Evolutionary conservation across 371 early-diverging fungal genomes (phyloP).

Genomic region (Globomyces sp.): DNA sequence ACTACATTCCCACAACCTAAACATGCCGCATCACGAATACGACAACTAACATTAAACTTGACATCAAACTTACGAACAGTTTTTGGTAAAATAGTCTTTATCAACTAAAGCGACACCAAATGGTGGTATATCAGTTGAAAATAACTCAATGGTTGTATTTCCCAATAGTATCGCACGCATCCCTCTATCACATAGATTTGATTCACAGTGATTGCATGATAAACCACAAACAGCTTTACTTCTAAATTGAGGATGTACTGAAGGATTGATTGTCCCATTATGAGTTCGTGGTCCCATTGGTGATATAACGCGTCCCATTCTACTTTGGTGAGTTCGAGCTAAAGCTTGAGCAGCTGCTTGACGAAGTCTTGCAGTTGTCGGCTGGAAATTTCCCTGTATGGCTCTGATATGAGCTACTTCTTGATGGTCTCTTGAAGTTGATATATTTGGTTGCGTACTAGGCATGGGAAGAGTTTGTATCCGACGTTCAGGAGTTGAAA

Average conservation of each 20-base stretch:
- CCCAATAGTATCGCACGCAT: slow-evolving; percentile 55
- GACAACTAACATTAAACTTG: slow-evolving; percentile 22
- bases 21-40: slow-evolving; percentile 50
- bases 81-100: slow-evolving; percentile 47
- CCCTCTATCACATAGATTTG: slow-evolving; percentile 35
- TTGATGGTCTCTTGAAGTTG: background rate
- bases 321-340: slow-evolving; percentile 12
- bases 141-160: slow-evolving; percentile 49
- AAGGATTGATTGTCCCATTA: slow-evolving; percentile 26
- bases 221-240: slow-evolving; percentile 49
- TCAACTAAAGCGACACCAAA: slow-evolving; percentile 46
- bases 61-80: slow-evolving; percentile 29
- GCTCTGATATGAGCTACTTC: background rate
- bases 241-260: slow-evolving; percentile 50
- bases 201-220: slow-evolving; percentile 45
- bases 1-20: slow-evolving; percentile 81
- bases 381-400: background rate
- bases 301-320: slow-evolving; percentile 5
- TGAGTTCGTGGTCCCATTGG: slow-evolving; percentile 2
- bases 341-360: slow-evolving; percentile 19
- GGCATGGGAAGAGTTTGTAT: too few relatives aligned
- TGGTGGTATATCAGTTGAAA: slow-evolving; percentile 50
- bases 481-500: too few relatives aligned
- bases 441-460: slow-evolving; percentile 1
- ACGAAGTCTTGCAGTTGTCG: slow-evolving; percentile 5